These are phyloP conservation scores for Cyclostephanos tholiformis DNA, from an alignment of 108 stramenopile genomes.

Conservation along the genomic window DNA sequence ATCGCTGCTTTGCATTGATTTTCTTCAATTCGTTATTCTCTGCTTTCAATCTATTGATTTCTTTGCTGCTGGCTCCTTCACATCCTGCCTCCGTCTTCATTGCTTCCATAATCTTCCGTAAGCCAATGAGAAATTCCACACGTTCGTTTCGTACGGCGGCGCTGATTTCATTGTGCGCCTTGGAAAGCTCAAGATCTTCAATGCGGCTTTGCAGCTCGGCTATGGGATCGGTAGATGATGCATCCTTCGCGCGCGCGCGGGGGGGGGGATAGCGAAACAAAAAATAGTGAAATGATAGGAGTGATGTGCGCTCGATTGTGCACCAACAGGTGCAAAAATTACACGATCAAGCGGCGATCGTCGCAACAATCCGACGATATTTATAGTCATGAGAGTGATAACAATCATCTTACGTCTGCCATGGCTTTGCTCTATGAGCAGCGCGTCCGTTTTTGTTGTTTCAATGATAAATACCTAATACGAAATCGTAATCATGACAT, in stretches of 20 bases:
- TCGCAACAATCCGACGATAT: neutral
- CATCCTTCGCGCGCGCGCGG: constrained; percentile 7
- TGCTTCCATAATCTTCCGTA: constrained; percentile 37
- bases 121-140: constrained; percentile 40
- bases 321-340: neutral
- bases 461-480: no score
- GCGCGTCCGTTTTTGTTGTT: no score
- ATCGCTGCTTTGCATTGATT: constrained; percentile 49
- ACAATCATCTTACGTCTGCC: neutral
- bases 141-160: constrained; percentile 40
- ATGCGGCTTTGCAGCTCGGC: constrained; percentile 39
- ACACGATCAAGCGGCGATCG: neutral
- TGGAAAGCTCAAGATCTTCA: constrained; percentile 46
- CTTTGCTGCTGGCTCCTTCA: constrained; percentile 37
- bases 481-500: no score
- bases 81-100: constrained; percentile 41
- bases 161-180: constrained; percentile 35
- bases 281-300: neutral
- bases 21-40: constrained; percentile 50
- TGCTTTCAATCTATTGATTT: constrained; percentile 37
- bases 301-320: neutral
- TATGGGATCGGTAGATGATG: constrained; percentile 22
- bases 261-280: neutral
- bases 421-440: neutral
- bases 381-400: neutral